These are phyloP conservation scores for Rhododendron vialii DNA, from an alignment of 148 eudicot species.

Conservation along the genomic window DNA sequence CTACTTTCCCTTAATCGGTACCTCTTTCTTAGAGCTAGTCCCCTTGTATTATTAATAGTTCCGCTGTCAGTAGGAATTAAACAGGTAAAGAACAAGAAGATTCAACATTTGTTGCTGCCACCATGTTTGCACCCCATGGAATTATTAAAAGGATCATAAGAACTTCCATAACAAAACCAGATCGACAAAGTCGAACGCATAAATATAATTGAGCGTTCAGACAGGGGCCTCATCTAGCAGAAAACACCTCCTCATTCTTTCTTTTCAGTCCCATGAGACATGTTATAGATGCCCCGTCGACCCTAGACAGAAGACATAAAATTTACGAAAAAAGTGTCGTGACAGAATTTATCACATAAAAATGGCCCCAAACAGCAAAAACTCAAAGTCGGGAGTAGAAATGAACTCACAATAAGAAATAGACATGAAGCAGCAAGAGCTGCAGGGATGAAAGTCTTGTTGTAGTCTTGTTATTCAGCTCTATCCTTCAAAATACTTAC, in stretches of 20 bases:
- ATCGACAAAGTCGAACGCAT: neutral
- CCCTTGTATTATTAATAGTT: too few species aligned
- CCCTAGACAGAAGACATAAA: constrained; percentile 33
- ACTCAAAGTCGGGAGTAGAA: neutral
- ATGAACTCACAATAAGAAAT: constrained; percentile 61
- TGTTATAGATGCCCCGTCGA: constrained; percentile 66
- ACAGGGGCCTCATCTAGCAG: neutral
- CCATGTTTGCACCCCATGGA: constrained; percentile 13
- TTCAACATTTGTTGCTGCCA: constrained; percentile 5
- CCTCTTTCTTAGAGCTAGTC: too few species aligned
- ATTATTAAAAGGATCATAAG: neutral
- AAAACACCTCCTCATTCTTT: constrained; percentile 51
- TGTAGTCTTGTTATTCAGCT: too few species aligned
- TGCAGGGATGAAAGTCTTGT: constrained; percentile 38
- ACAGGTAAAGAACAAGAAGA: neutral
- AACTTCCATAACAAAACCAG: constrained; percentile 3
- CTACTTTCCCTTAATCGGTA: too few species aligned
- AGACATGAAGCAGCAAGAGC: constrained; percentile 58
- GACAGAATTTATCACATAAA: neutral
- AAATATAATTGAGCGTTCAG: constrained; percentile 4
- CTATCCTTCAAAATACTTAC: too few species aligned
- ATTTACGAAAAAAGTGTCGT: neutral
- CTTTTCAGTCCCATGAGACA: constrained; percentile 95
- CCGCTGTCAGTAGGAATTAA: neutral
- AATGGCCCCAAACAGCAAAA: neutral